Evolutionary conservation across 1,139 yeast species (phyloP).

Genomic region (Taphrina confusa): DNA sequence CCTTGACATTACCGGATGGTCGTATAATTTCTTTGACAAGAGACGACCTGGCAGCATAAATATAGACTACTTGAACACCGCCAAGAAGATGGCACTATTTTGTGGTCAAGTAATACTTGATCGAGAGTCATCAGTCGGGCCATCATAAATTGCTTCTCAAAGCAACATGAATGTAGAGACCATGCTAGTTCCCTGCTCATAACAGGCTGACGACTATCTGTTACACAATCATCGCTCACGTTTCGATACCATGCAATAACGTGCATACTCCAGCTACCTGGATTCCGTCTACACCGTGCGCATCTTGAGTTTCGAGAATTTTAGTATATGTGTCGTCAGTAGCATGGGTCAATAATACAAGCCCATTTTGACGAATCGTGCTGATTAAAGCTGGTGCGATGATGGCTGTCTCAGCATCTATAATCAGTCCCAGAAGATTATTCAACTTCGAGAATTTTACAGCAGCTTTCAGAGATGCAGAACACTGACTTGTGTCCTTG

Average conservation of each 20-base stretch:
- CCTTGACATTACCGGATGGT: constrained; percentile 13
- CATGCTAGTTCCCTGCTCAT: no score
- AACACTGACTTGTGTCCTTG: constrained; percentile 49
- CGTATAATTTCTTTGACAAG: background rate
- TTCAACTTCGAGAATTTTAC: constrained; percentile 74
- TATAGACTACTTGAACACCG: no score
- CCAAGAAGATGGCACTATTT: no score
- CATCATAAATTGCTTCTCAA: no score
- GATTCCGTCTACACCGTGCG: constrained; percentile 30
- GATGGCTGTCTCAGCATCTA: constrained; percentile 40
- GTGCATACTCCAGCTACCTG: constrained; percentile 20
- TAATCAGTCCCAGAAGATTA: constrained; percentile 76
- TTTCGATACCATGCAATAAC: constrained; percentile 27
- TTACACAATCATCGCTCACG: no score
- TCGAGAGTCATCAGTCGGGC: no score
- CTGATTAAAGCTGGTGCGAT: constrained; percentile 77
- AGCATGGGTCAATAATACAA: constrained; percentile 69
- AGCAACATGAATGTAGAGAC: no score
- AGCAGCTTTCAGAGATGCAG: constrained; percentile 62
- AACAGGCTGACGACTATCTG: no score
- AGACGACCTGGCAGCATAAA: constrained; percentile 5
- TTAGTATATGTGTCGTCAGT: constrained; percentile 42
- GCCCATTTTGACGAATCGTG: constrained; percentile 74
- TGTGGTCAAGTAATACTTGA: no score
- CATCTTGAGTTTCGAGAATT: constrained; percentile 37